Evolutionary conservation across 352 stramenopile species (phyloP).

Genomic region (Globisporangium abappressorium): DNA sequence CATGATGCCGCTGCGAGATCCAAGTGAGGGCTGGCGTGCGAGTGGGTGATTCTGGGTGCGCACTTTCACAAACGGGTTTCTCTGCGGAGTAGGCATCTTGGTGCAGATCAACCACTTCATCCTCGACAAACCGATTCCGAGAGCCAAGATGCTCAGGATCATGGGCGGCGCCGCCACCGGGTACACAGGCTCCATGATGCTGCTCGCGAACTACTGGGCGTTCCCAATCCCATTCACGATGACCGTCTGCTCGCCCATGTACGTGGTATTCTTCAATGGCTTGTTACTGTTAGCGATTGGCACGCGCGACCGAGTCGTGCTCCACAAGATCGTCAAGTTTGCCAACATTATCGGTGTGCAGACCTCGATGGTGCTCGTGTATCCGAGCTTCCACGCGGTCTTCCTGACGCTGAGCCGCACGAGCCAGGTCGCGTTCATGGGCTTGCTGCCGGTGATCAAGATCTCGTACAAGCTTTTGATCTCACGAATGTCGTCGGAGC

Average conservation of each 20-base stretch:
- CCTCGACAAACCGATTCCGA: not conserved
- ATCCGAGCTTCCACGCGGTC: slow-evolving; percentile 1
- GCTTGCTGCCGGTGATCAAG: slow-evolving; percentile 1
- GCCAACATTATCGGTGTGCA: slow-evolving; percentile 2
- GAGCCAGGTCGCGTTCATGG: not conserved
- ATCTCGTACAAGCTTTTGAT: not conserved
- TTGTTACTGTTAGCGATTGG: not conserved
- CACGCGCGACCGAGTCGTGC: not conserved
- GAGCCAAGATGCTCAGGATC: not conserved
- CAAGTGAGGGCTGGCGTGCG: not conserved
- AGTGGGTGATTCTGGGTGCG: not conserved
- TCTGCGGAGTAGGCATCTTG: not conserved
- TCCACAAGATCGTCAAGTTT: slow-evolving; percentile 1
- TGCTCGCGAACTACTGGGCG: not conserved
- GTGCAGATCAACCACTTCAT: not conserved
- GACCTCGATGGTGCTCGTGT: not conserved
- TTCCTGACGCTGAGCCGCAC: not conserved
- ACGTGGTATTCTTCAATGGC: not conserved
- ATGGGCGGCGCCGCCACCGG: not conserved
- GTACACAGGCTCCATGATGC: not conserved
- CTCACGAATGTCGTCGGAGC: not conserved
- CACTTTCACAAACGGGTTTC: not conserved
- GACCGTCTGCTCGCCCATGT: not conserved
- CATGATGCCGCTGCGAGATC: slow-evolving; percentile 2
- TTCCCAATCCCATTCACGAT: slow-evolving; percentile 7